Percentiles rank a stretch among this genome's conserved stretches.
phyloP scores from a whole-genome alignment of 345 rosid species.

The Combretum micranthum region DNA sequence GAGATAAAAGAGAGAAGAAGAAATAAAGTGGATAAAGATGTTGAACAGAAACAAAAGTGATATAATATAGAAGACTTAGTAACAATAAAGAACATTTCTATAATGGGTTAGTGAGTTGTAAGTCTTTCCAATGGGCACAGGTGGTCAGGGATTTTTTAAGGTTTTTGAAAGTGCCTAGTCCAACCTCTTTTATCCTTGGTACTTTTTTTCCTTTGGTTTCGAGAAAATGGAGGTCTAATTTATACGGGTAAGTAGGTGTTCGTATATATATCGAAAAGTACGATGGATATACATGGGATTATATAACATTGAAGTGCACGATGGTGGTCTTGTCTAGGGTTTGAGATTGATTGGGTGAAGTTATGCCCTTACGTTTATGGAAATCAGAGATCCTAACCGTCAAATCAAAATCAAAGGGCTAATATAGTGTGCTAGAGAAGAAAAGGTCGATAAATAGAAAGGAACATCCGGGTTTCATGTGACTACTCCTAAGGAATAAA shows the following conservation, averaged over 20 bases:
- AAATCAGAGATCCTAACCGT: conserved; percentile 7
- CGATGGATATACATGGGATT: no score
- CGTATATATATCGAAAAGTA: no score
- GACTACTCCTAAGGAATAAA: no score
- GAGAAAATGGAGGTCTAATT: no score
- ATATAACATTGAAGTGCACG: no score
- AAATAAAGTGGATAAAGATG: background rate
- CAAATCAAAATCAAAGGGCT: conserved; percentile 2
- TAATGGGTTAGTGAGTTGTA: conserved; percentile 4
- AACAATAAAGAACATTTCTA: conserved; percentile 3
- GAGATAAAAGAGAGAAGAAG: background rate
- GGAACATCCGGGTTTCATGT: no score
- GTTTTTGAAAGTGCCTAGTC: conserved; percentile 4
- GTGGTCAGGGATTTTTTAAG: conserved; percentile 3
- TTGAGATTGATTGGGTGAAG: background rate
- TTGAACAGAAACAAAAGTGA: background rate
- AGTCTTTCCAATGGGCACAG: background rate
- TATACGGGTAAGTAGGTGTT: no score
- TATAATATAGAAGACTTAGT: background rate
- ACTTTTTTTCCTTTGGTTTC: no score
- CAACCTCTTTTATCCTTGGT: background rate
- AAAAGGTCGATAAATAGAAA: no score
- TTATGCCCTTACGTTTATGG: no score
- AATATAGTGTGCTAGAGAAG: no score
- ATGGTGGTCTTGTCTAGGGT: background rate